Percentiles rank a stretch among this genome's conserved stretches.
Conservation (phyloP, 305 asterid species). For the Fraxinus floribunda region DNA sequence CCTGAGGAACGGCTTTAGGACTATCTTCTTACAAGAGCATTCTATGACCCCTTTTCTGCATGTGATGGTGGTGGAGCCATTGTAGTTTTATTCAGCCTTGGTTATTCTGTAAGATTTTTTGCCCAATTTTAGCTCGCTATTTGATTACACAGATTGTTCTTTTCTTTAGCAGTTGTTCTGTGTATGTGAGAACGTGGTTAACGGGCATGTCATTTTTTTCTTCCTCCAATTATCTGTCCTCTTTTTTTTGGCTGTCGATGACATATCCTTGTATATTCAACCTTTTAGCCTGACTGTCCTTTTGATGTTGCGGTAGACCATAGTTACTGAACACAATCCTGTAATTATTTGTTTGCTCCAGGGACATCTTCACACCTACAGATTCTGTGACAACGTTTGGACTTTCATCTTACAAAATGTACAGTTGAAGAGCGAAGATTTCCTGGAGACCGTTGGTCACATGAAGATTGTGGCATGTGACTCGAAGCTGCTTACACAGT, state of each 20-base stretch:
- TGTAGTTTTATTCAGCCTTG: neutral
- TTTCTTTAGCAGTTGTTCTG: neutral
- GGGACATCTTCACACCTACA: conserved; percentile 98
- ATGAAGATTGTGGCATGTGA: conserved; percentile 96
- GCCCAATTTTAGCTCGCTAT: neutral
- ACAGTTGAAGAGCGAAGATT: conserved; percentile 73
- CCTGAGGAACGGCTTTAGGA: neutral
- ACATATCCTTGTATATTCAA: neutral
- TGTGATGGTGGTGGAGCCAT: neutral
- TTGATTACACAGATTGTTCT: neutral
- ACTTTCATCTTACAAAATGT: conserved; percentile 93
- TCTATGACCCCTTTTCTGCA: neutral
- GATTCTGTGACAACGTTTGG: conserved; percentile 99
- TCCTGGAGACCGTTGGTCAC: conserved; percentile 67
- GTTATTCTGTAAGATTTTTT: neutral
- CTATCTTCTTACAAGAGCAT: neutral
- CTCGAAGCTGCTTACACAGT: conserved; percentile 86
- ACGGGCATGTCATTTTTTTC: neutral
- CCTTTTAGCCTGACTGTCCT: neutral
- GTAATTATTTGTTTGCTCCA: conserved; percentile 24
- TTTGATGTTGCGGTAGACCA: neutral
- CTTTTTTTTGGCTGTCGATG: neutral
- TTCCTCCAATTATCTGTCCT: neutral
- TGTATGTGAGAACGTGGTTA: neutral
- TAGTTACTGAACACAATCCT: neutral